Evolutionary conservation across 768 basidiomycete genomes (phyloP), one percentile per base, ranked within the genome.

Genomic region (Podaxis mareebaensis): DNA sequence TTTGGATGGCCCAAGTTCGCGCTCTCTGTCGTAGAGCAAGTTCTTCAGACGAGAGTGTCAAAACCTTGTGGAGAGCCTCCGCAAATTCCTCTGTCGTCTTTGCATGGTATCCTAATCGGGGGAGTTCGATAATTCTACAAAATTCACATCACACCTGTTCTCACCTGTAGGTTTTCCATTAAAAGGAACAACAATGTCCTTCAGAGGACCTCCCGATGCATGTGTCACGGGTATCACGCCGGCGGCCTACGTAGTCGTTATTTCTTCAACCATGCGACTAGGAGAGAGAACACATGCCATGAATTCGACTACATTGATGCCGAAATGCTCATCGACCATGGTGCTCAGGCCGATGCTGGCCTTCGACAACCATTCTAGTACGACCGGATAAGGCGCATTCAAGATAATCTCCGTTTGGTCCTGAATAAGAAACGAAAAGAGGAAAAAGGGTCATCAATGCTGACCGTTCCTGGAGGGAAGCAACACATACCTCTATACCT

Each of bases 321-420:
- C 96, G 66, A 99, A 99, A 73, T 99, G 96, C 74, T 99, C 96
- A 70, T 99, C 95, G 0, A 95, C 84, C 96, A 99, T 99, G 13
- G 96, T 97, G 70, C 93, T 96, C 26, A 99, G 72, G 0, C 96
- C 96, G 15, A 98, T 82, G 65, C 89, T 91, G 1, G 95, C 87
- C 51, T 77, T 77, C 6, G 89, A 86, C 2, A 99, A 79, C 83
- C 90, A 88, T 4, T 74, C 70, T 3, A 95, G 81, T 64, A 98
- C 82, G 28, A 81, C 82, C 0, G 86, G 71, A 67, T 91, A 98
- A 3, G 91, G 77, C 0, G 91, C 93, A 66, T 99, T 99, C 48
- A 96, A 82, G 12, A 92, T 75, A 67, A 99, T 93, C 57, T 88
- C 79, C 28, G 93, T 87, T 61, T 86, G 79, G 24, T 82, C 76